Evolutionary conservation across 345 rosid genomes (phyloP).

Genomic region (Lepidium africanum): DNA sequence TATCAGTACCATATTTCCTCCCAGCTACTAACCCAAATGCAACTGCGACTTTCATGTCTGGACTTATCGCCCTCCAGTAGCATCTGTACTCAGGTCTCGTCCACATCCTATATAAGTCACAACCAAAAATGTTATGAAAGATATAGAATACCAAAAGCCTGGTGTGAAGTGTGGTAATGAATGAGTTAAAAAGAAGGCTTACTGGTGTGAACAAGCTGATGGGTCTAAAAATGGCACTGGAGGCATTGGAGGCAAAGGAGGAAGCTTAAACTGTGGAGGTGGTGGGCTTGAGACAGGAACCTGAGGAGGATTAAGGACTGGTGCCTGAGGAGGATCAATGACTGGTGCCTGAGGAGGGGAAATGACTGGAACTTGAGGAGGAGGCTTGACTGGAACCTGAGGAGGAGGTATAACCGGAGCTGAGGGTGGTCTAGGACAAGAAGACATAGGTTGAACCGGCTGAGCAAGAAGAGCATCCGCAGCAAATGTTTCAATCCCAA

Average conservation of each 20-base stretch:
- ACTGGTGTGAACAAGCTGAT: constrained; percentile 79
- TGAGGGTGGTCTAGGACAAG: constrained; percentile 44
- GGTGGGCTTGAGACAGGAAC: constrained; percentile 6
- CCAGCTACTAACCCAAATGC: constrained; percentile 59
- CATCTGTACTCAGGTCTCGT: constrained; percentile 59
- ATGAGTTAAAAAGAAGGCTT: constrained; percentile 27
- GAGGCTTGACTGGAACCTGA: constrained; percentile 15
- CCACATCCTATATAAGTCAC: constrained; percentile 46
- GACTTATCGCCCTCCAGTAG: constrained; percentile 68
- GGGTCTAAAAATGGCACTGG: constrained; percentile 54
- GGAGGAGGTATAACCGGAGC: constrained; percentile 25
- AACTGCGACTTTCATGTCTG: constrained; percentile 53
- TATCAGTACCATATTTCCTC: constrained; percentile 47
- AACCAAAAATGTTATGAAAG: constrained; percentile 1
- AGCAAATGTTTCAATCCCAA: constrained; percentile 43
- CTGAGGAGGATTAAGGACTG: constrained; percentile 7
- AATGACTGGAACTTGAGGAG: constrained; percentile 8
- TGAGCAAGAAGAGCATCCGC: constrained; percentile 63
- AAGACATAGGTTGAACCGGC: constrained; percentile 60
- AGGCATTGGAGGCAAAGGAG: constrained; percentile 49
- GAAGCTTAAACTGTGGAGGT: constrained; percentile 47
- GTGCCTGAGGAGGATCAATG: background rate
- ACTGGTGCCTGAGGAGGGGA: constrained; percentile 2
- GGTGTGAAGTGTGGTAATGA: background rate
- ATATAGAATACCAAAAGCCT: too few species aligned